Base-by-base conservation (phyloP, 495 filamentous ascomycete genomes). In the Chlorociboria aeruginascens region DNA sequence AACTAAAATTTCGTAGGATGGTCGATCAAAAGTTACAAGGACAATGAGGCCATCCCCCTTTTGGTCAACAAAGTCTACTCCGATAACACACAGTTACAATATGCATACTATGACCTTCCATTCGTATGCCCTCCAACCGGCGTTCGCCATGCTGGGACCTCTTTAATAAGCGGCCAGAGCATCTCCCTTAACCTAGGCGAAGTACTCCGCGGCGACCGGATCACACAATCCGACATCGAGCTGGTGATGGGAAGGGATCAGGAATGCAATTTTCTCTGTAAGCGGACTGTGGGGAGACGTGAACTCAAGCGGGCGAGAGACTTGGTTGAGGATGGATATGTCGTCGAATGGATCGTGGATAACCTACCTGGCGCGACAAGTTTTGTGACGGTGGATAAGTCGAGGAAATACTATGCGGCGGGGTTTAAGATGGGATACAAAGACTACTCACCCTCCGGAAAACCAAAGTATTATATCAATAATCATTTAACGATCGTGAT, bases 51-150 rank as follows among this genome's bases (percentile, higher is more conserved):
- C 4, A 87, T 95, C 28, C 88, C 88, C 0, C 73, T 96, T 6
- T 77, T 89, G n/a, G 86, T 92, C 46, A 96, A 96, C 67, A 95
- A 96, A 64, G 83, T 93, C 57, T 93, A 89, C 67, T 94, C 87
- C 51, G 89, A 94, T 66, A 80, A 86, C 53, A 90, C 87, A 0
- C 84, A 95, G 62, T 69, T 96, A 8, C 87, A 94, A 64, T 96
- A 88, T 76, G 89, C 89, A 53, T 95, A 90, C 69, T 89, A 82
- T 58, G 86, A 94, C 56, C 81, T 94, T 9, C 88, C 89, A 17
- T 95, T 96, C 61, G 85, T 94, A 44, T 94, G 86, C 56, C 87
- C 85, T 8, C 86, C 85, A 0, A 84, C 79, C 13, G 85, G 84
- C 29, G 71, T 76, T 46, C 72, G 71, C 51, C 80, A 82, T 52